Conservation (phyloP, 768 basidiomycete genomes). For the Xerocomus brunneocitrinus region DNA sequence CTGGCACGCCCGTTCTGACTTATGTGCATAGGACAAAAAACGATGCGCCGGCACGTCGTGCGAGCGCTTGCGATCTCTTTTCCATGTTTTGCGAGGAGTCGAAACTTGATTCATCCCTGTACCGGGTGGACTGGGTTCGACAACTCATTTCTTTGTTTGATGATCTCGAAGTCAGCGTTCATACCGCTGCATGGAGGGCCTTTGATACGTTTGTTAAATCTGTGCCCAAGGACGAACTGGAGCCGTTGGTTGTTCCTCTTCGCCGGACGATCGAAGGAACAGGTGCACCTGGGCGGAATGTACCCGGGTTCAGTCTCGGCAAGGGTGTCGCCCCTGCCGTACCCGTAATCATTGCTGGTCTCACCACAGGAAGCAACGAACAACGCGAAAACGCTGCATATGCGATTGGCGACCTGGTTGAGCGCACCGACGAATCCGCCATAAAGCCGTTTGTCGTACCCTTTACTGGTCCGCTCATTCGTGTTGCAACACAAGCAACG, state of each 20-base stretch:
- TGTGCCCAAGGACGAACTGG: conserved; percentile 88
- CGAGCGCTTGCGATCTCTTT: conserved; percentile 77
- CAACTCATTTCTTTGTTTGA: conserved; percentile 82
- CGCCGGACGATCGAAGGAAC: conserved; percentile 83
- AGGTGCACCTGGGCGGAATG: conserved; percentile 67
- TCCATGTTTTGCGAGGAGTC: conserved; percentile 79
- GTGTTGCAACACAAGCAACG: conserved; percentile 86
- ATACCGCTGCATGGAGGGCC: conserved; percentile 77
- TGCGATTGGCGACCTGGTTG: conserved; percentile 93
- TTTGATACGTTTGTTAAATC: conserved; percentile 88
- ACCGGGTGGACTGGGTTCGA: conserved; percentile 92
- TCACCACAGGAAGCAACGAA: conserved; percentile 92
- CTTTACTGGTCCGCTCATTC: conserved; percentile 92
- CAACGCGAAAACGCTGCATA: conserved; percentile 94
- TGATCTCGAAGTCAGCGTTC: conserved; percentile 68
- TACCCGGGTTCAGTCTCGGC: conserved; percentile 81
- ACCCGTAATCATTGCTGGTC: conserved; percentile 86
- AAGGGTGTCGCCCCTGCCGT: conserved; percentile 84
- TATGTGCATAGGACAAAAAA: conserved; percentile 64
- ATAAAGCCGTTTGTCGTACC: conserved; percentile 96
- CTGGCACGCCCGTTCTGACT: background rate
- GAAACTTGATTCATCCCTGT: conserved; percentile 74
- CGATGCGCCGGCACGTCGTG: conserved; percentile 63
- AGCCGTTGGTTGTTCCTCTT: conserved; percentile 84
- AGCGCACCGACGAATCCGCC: conserved; percentile 74